Conservation (phyloP, 306 rosid species). For the Lathyrus tuberosus region DNA sequence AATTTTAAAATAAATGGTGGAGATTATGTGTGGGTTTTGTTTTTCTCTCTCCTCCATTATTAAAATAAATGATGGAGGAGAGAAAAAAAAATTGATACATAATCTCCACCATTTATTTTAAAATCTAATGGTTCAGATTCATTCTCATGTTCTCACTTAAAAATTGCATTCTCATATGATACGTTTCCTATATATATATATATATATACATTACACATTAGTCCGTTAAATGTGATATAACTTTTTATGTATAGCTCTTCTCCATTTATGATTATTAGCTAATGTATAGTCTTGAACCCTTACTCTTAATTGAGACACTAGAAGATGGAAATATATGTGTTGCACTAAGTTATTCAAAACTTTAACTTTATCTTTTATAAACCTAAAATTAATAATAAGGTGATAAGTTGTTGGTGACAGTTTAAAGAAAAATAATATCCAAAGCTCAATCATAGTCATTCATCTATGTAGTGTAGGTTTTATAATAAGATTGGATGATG, state of each 20-base stretch:
- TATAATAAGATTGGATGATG: background rate
- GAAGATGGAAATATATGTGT: background rate
- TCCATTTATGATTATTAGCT: background rate
- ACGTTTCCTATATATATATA: too few relatives aligned
- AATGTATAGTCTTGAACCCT: background rate
- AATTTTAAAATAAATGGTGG: too few relatives aligned
- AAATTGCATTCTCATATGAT: too few relatives aligned
- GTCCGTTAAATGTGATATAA: background rate
- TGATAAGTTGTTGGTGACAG: background rate
- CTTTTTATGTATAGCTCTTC: background rate
- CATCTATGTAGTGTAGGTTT: background rate
- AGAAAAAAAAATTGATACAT: too few relatives aligned
- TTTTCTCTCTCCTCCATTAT: too few relatives aligned
- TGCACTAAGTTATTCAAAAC: background rate
- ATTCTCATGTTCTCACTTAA: too few relatives aligned
- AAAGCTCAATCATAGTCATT: background rate
- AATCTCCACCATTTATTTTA: too few relatives aligned
- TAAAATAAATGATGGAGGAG: too few relatives aligned
- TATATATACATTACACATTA: background rate
- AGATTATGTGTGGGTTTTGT: too few relatives aligned
- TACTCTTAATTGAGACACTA: background rate
- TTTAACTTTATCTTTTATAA: background rate
- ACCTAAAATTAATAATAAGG: background rate
- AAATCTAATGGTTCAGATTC: too few relatives aligned
- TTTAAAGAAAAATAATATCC: background rate